Percentiles rank a stretch among this genome's conserved stretches.
phyloP scores from a whole-genome alignment of 140 eudicot genomes.

The Stevia rebaudiana region DNA sequence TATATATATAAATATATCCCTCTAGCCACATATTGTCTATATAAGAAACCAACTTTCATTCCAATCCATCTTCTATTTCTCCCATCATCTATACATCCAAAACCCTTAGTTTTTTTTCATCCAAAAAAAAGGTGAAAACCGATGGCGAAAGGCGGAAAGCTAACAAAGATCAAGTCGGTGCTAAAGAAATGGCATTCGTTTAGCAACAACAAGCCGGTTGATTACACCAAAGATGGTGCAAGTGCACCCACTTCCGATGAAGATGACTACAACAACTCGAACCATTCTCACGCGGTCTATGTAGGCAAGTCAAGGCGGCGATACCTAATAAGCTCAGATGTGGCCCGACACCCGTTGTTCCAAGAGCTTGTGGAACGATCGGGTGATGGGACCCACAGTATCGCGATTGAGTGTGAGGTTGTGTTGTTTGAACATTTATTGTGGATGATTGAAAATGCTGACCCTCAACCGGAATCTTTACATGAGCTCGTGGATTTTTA shows the following conservation, averaged over 20 bases:
- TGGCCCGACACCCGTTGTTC: slow-evolving; percentile 68
- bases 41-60: slow-evolving; percentile 25
- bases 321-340: slow-evolving; percentile 58
- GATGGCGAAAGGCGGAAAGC: slow-evolving; percentile 77
- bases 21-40: background rate
- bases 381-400: slow-evolving; percentile 32
- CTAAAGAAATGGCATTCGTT: slow-evolving; percentile 74
- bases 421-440: slow-evolving; percentile 85
- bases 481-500: slow-evolving; percentile 81
- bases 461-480: slow-evolving; percentile 65
- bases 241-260: slow-evolving; percentile 14
- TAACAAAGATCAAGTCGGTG: slow-evolving; percentile 72
- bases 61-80: background rate
- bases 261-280: slow-evolving; percentile 13
- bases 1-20: background rate
- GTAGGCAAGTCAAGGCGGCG: slow-evolving; percentile 80
- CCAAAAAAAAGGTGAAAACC: background rate
- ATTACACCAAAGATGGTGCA: slow-evolving; percentile 26
- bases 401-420: slow-evolving; percentile 68
- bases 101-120: background rate
- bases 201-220: slow-evolving; percentile 22
- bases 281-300: slow-evolving; percentile 53
- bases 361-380: slow-evolving; percentile 70
- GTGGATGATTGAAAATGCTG: slow-evolving; percentile 92
- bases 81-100: slow-evolving; percentile 19